Conservation (phyloP, 495 filamentous ascomycete species). For the Penicillium canescens region DNA sequence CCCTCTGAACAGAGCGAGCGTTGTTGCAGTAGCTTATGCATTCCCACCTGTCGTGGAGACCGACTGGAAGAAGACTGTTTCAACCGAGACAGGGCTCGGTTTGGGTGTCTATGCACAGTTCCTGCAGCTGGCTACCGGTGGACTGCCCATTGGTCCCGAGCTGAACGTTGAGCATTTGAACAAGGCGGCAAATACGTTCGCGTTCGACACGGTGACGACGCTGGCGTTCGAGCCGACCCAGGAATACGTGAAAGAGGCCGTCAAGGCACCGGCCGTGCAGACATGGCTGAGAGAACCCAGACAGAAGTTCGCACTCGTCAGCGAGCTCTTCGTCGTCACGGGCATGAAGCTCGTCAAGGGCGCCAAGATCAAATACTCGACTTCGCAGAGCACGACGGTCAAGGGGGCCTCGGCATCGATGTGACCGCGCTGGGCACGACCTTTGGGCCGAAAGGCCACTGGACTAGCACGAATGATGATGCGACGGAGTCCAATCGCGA, state of each 20-base stretch:
- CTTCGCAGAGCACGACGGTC: conserved; percentile 17
- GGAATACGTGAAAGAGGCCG: conserved; percentile 26
- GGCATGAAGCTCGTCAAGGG: conserved; percentile 34
- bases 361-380: conserved; percentile 30
- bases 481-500: conserved; percentile 24
- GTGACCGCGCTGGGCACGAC: conserved; percentile 17
- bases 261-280: conserved; percentile 32
- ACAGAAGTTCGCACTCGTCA: conserved; percentile 21
- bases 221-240: conserved; percentile 27
- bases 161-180: conserved; percentile 20
- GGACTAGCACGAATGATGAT: conserved; percentile 22
- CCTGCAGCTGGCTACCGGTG: conserved; percentile 28
- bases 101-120: conserved; percentile 34
- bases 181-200: conserved; percentile 18
- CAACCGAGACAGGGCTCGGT: conserved; percentile 20
- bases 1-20: conserved; percentile 22
- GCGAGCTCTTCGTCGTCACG: conserved; percentile 27
- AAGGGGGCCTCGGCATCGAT: conserved; percentile 25
- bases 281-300: conserved; percentile 26
- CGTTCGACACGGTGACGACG: conserved; percentile 29
- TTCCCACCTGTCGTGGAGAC: conserved; percentile 29
- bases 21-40: conserved; percentile 23
- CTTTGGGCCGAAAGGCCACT: conserved; percentile 24
- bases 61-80: conserved; percentile 32
- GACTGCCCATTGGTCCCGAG: conserved; percentile 22